Conservation (phyloP, 2,329 filamentous ascomycete genomes). For the Fusarium ramigenum region DNA sequence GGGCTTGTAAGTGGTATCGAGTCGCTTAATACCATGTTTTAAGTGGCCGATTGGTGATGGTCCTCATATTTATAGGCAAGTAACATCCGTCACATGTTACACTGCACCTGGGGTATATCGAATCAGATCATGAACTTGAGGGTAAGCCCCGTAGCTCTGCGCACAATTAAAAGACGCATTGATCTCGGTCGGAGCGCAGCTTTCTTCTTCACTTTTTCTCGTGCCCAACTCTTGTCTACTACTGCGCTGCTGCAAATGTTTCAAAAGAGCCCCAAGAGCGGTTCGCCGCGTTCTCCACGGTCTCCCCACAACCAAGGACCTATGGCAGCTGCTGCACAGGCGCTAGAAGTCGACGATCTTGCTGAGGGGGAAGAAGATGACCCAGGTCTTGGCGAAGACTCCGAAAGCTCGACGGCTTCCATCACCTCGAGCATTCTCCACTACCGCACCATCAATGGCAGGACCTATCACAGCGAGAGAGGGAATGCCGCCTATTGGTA, state of each 20-base stretch:
- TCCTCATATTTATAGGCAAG: neutral
- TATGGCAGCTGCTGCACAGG: neutral
- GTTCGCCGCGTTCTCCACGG: neutral
- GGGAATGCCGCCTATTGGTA: conserved; percentile 22
- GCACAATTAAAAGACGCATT: neutral
- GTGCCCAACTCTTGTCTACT: neutral
- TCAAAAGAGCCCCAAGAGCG: neutral
- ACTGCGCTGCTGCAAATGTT: neutral
- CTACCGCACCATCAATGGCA: conserved; percentile 16
- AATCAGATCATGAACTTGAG: conserved; percentile 11
- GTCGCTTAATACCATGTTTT: neutral
- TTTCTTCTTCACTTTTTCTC: neutral
- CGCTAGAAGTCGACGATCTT: conserved; percentile 7
- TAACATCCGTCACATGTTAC: neutral
- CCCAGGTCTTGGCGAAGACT: conserved; percentile 5
- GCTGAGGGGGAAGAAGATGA: conserved; percentile 1
- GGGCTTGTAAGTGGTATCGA: neutral
- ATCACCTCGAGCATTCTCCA: conserved; percentile 20
- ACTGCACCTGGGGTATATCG: neutral
- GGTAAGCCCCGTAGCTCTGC: neutral
- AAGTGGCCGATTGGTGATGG: neutral
- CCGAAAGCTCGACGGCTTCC: conserved; percentile 7
- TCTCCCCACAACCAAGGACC: neutral
- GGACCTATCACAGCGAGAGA: conserved; percentile 15
- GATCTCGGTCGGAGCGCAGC: neutral